These are phyloP conservation scores for Mycena capillaripes DNA, from an alignment of 768 basidiomycete species.

Conservation along the genomic window DNA sequence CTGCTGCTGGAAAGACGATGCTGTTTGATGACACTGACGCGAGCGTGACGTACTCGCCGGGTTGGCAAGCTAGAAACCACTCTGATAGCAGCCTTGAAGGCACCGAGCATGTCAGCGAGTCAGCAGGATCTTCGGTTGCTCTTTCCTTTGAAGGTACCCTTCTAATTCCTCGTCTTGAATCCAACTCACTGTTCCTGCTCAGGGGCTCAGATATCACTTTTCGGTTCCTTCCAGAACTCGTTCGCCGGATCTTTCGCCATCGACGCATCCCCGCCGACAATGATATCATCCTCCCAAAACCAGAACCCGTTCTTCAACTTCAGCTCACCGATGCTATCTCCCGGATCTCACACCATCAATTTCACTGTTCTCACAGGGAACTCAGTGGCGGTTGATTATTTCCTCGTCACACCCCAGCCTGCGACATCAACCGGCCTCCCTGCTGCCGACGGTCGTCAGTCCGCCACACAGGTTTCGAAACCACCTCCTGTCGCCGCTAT, in stretches of 20 bases:
- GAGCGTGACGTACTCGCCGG: neutral
- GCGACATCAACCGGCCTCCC: neutral
- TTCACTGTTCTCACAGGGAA: neutral
- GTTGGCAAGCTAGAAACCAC: neutral
- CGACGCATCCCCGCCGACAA: neutral
- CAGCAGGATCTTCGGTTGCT: neutral
- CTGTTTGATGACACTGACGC: conserved; percentile 12
- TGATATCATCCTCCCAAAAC: neutral
- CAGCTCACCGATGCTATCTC: neutral
- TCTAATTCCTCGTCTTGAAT: neutral
- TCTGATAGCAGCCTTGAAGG: neutral
- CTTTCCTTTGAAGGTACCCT: conserved; percentile 8
- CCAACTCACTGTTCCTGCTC: neutral
- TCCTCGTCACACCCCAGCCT: neutral
- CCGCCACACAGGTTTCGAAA: neutral
- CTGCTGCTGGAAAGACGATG: neutral
- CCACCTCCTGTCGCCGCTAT: neutral
- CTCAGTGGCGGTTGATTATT: neutral
- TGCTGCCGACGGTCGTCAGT: neutral
- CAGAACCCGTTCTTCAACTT: neutral
- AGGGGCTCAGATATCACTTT: neutral
- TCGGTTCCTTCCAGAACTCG: neutral
- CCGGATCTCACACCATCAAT: conserved; percentile 1
- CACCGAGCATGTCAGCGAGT: neutral
- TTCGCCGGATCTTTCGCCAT: neutral